A percentile compares a stretch with the other conserved stretches of the same genome.
Evolutionary conservation across 306 rosid genomes (phyloP).

Genomic region (Gleditsia sinensis): DNA sequence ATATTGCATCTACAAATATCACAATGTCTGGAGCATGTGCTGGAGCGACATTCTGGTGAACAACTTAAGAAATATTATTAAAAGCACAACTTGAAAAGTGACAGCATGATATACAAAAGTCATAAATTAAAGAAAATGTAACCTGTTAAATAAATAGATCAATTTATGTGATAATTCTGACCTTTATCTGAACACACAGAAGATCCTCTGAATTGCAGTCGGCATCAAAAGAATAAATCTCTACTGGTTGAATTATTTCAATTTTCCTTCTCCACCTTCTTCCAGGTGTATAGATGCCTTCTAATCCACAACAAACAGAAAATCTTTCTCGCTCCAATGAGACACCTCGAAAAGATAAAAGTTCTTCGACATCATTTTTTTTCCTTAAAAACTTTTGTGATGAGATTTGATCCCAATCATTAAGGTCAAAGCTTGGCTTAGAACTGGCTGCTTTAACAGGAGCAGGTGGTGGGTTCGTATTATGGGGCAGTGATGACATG

Average conservation of each 20-base stretch:
- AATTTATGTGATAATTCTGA: slow-evolving; percentile 39
- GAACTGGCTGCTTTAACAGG: slow-evolving; percentile 71
- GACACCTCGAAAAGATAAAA: slow-evolving; percentile 89
- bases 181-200: slow-evolving; percentile 93
- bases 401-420: slow-evolving; percentile 74
- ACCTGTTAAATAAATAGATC: slow-evolving; percentile 32
- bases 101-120: neutral
- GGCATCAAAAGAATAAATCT: slow-evolving; percentile 79
- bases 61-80: slow-evolving; percentile 29
- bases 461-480: slow-evolving; percentile 48
- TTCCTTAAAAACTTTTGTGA: slow-evolving; percentile 55
- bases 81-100: slow-evolving; percentile 29
- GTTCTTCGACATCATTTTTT: slow-evolving; percentile 55
- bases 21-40: slow-evolving; percentile 73
- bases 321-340: slow-evolving; percentile 86
- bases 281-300: slow-evolving; percentile 88
- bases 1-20: slow-evolving; percentile 87
- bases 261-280: slow-evolving; percentile 94
- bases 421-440: slow-evolving; percentile 78
- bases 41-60: slow-evolving; percentile 84
- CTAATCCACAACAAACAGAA: slow-evolving; percentile 91
- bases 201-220: slow-evolving; percentile 90
- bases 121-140: neutral
- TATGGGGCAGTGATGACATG: slow-evolving; percentile 92
- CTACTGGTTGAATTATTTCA: slow-evolving; percentile 85